A percentile compares a stretch with the other conserved stretches of the same genome.
These are phyloP conservation scores for Candida cerambycidarum DNA, from an alignment of 805 yeast genomes.

Conservation along the genomic window DNA sequence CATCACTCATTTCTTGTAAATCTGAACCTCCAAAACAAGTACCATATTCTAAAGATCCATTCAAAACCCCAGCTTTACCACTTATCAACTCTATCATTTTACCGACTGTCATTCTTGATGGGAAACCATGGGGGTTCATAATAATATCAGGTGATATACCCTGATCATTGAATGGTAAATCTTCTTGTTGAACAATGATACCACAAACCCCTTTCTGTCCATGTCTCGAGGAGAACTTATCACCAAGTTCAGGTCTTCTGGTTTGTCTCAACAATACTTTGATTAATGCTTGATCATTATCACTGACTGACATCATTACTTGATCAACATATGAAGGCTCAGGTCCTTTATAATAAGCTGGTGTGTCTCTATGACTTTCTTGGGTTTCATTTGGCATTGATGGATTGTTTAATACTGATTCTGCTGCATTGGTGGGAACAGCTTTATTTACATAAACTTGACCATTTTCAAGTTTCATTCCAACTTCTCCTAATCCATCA, in stretches of 20 bases:
- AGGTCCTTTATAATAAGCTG: conserved; percentile 89
- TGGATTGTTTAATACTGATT: conserved; percentile 43
- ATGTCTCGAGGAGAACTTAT: conserved; percentile 94
- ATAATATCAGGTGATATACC: conserved; percentile 95
- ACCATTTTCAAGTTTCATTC: conserved; percentile 85
- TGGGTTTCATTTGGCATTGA: conserved; percentile 15
- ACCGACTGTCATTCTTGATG: conserved; percentile 99
- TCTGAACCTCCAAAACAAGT: conserved; percentile 99
- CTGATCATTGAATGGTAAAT: conserved; percentile 89
- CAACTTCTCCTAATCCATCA: conserved; percentile 97
- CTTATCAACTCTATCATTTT: conserved; percentile 95
- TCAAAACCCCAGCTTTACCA: conserved; percentile 96
- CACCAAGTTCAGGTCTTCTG: conserved; percentile 96
- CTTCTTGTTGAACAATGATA: conserved; percentile 95
- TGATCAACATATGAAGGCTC: conserved; percentile 95
- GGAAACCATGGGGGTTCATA: conserved; percentile 99
- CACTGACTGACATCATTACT: conserved; percentile 95
- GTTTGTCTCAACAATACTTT: conserved; percentile 93
- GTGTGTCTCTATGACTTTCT: conserved; percentile 75
- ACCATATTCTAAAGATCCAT: conserved; percentile 90
- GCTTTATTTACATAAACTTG: conserved; percentile 92
- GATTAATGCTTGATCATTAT: conserved; percentile 90
- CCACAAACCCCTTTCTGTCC: conserved; percentile 99
- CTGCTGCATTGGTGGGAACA: conserved; percentile 84
- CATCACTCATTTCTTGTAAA: conserved; percentile 89